phyloP scores from a whole-genome alignment of 306 rosid species.

The Gynostemma pentaphyllum region DNA sequence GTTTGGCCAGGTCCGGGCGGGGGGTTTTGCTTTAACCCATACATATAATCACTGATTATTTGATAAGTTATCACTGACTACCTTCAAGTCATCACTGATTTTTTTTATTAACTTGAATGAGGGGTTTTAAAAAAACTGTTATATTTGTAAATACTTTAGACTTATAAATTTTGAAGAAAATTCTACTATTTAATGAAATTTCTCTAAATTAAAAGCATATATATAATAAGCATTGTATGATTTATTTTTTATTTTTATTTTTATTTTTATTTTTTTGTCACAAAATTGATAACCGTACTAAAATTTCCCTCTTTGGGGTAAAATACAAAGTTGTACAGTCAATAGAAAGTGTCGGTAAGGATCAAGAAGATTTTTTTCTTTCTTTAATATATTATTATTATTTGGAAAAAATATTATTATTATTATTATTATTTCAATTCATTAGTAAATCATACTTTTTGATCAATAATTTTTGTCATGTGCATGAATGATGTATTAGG shows the following conservation, averaged over 20 bases:
- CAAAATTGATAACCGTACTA: background rate
- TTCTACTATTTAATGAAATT: no score
- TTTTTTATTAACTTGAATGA: no score
- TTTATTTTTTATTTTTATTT: background rate
- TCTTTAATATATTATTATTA: background rate
- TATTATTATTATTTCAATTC: background rate
- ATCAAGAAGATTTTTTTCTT: background rate
- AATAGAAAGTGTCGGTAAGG: constrained; percentile 5
- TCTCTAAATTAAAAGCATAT: background rate
- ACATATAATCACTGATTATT: no score
- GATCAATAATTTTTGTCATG: background rate
- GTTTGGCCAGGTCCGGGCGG: no score
- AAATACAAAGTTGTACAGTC: background rate
- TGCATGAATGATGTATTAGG: constrained; percentile 1
- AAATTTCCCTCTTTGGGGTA: background rate
- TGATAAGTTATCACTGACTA: no score
- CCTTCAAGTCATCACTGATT: no score
- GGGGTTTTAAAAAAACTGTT: no score
- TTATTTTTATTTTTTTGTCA: no score
- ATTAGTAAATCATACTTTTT: background rate
- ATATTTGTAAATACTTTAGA: no score
- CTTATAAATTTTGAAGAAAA: no score
- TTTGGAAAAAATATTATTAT: background rate
- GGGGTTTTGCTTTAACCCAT: no score
- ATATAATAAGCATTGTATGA: background rate